phyloP scores from a whole-genome alignment of 2,329 filamentous ascomycete genomes.

The Cercospora beticola region DNA sequence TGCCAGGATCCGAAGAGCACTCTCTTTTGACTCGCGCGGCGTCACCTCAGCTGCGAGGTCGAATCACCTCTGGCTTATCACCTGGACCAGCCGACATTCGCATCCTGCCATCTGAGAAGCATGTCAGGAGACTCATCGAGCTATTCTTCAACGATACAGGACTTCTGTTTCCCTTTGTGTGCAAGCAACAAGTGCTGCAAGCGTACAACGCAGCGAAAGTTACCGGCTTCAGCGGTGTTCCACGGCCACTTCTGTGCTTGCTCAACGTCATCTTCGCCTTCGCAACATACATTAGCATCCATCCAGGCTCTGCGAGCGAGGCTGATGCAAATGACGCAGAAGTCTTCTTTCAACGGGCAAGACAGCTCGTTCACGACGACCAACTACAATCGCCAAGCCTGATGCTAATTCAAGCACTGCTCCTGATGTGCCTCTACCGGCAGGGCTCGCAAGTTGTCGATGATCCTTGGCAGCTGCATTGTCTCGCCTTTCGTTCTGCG shows the following conservation, averaged over 20 bases:
- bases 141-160: constrained; percentile 12
- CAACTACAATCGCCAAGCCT: neutral
- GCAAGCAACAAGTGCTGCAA: constrained; percentile 3
- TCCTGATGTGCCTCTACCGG: constrained; percentile 7
- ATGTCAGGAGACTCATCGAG: neutral
- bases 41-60: neutral
- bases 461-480: constrained; percentile 5
- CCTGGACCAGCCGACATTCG: neutral
- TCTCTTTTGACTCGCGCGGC: neutral
- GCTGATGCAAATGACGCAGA: neutral
- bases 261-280: constrained; percentile 12
- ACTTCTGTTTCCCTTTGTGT: constrained; percentile 2
- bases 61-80: neutral
- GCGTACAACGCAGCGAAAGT: neutral
- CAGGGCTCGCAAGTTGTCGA: constrained; percentile 1
- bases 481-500: constrained; percentile 3
- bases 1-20: neutral
- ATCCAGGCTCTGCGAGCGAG: neutral
- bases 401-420: constrained; percentile 3
- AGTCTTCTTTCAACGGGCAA: constrained; percentile 2
- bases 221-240: neutral
- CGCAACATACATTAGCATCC: constrained; percentile 7
- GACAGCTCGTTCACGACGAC: neutral
- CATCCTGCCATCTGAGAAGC: neutral
- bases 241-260: neutral